A percentile compares a stretch with the other conserved stretches of the same genome.
Conservation (phyloP, 306 rosid species). For the Inga laurina region DNA sequence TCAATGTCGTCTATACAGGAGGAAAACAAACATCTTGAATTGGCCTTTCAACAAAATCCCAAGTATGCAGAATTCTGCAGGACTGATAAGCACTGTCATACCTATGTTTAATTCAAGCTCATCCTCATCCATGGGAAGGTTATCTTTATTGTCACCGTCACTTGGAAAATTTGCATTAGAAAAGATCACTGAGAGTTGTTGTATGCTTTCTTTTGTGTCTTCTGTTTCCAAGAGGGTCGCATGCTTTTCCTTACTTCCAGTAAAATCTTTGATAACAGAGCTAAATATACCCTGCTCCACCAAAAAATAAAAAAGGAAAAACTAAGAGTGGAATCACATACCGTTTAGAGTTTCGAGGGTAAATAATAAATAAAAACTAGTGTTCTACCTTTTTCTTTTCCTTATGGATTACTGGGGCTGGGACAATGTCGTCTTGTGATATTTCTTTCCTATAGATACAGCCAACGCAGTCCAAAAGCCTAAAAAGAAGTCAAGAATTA, state of each 20-base stretch:
- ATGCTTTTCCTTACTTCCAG: slow-evolving; percentile 67
- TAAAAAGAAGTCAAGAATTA: slow-evolving; percentile 31
- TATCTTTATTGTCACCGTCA: slow-evolving; percentile 46
- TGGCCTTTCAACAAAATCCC: background rate
- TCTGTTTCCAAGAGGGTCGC: slow-evolving; percentile 53
- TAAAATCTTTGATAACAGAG: slow-evolving; percentile 78
- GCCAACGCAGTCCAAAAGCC: slow-evolving; percentile 65
- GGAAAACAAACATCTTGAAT: slow-evolving; percentile 20
- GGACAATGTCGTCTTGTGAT: slow-evolving; percentile 47
- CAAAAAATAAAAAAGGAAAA: background rate
- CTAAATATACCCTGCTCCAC: slow-evolving; percentile 70
- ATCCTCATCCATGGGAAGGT: slow-evolving; percentile 40
- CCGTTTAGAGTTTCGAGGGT: background rate
- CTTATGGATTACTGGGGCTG: slow-evolving; percentile 42
- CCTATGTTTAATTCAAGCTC: slow-evolving; percentile 62
- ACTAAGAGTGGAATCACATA: background rate
- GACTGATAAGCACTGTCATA: slow-evolving; percentile 37
- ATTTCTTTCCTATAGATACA: slow-evolving; percentile 56
- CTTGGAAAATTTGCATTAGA: slow-evolving; percentile 57
- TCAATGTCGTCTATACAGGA: slow-evolving; percentile 68
- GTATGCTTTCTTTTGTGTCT: slow-evolving; percentile 56
- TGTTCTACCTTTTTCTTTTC: slow-evolving; percentile 79
- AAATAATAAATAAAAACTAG: slow-evolving; percentile 17
- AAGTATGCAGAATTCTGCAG: background rate
- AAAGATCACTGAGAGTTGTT: slow-evolving; percentile 63